phyloP scores from a whole-genome alignment of 331 rosid species.

The Spiraea crenata region DNA sequence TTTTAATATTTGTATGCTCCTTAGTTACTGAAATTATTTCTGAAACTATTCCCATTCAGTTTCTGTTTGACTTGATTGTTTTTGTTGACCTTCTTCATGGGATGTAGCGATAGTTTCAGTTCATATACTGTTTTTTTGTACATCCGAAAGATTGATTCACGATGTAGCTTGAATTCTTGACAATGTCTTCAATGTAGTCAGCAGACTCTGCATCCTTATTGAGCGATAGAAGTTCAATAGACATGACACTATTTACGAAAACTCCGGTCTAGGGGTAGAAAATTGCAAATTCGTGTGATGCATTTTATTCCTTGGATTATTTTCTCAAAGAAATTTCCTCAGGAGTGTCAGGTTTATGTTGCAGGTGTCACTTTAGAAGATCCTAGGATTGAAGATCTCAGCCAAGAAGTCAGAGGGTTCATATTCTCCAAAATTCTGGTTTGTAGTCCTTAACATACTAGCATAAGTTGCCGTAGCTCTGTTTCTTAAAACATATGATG shows the following conservation, averaged over 20 bases:
- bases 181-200: background rate
- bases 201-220: background rate
- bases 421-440: conserved; percentile 96
- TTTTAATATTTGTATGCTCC: background rate
- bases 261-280: background rate
- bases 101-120: background rate
- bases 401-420: conserved; percentile 98
- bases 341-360: conserved; percentile 17
- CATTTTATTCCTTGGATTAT: background rate
- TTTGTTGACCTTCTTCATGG: background rate
- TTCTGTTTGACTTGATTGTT: no score
- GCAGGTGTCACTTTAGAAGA: conserved; percentile 92
- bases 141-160: background rate
- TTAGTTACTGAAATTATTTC: background rate
- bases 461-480: background rate
- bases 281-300: background rate
- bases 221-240: background rate
- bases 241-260: background rate
- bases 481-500: background rate
- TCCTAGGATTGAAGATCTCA: conserved; percentile 95
- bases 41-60: background rate
- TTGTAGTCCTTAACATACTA: conserved; percentile 33
- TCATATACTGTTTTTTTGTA: background rate
- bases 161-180: background rate
- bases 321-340: conserved; percentile 6